phyloP scores from a whole-genome alignment of 2,329 filamentous ascomycete genomes.

The Fusarium praegraminearum region DNA sequence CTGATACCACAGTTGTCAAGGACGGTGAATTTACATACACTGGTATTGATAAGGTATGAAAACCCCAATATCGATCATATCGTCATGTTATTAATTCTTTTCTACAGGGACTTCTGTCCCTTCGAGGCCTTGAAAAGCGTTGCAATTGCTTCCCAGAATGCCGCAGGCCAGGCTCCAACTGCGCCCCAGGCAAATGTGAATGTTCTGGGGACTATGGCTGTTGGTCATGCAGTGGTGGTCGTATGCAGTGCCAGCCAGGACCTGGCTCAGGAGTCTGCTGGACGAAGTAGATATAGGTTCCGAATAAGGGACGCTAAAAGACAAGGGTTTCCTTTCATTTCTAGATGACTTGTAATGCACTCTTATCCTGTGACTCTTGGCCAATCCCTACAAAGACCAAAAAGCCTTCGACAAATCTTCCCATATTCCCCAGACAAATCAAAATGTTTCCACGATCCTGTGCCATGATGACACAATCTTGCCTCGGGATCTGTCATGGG shows the following conservation, averaged over 20 bases:
- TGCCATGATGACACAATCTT: background rate
- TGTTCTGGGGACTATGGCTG: conserved; percentile 19
- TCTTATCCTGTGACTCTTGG: background rate
- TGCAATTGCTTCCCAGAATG: too few relatives aligned
- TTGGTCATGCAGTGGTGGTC: conserved; percentile 17
- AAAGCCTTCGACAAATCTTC: conserved; percentile 13
- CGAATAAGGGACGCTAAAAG: too few relatives aligned
- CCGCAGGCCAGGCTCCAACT: background rate
- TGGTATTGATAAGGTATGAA: background rate
- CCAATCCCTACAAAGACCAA: conserved; percentile 9
- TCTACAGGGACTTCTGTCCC: background rate
- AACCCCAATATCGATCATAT: background rate
- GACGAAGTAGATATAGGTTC: too few relatives aligned
- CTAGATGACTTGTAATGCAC: too few relatives aligned
- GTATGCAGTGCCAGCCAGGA: conserved; percentile 21
- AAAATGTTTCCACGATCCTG: conserved; percentile 10
- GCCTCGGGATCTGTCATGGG: background rate
- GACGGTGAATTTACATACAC: background rate
- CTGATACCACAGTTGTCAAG: background rate
- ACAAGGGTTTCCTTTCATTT: too few relatives aligned
- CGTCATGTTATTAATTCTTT: too few relatives aligned
- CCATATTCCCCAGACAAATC: background rate
- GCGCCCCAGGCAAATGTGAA: conserved; percentile 6
- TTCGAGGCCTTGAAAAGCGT: too few relatives aligned
- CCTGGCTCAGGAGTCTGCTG: background rate